Evolutionary conservation across 2,329 filamentous ascomycete genomes (phyloP), one percentile per base, ranked within the genome.

Genomic region (Endoconidiophora polonica): DNA sequence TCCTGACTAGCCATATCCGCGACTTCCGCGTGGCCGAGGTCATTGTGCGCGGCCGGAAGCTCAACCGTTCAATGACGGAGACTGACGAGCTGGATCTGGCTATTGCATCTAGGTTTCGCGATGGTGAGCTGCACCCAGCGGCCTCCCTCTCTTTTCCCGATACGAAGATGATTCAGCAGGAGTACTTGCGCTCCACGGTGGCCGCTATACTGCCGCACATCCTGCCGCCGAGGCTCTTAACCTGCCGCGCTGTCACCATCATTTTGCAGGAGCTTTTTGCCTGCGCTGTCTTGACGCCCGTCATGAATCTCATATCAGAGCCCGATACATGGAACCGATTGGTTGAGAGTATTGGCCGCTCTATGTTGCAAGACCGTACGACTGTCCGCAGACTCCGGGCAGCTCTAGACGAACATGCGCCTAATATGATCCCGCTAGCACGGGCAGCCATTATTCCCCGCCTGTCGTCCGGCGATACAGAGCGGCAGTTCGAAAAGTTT

Each of bases 301-400:
- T 93, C 20, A 72, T 95, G 60, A 79, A 82, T 58, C 69, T 87
- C 54, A 68, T 98, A 16, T 77, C 85, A 4, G 90, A 98, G 57
- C 88, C 93, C 1, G 93, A 98, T 66, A 94, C 83, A 6, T 98
- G 90, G 90, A 96, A 98, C 59, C 88, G 95, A 63, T 65, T 94
- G 53, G 86, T 96, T 73, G 90, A 96, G 64, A 88, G 81, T 50
- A 86, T 81, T 64, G 83, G 87, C 16, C 80, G 85, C 46, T 82
- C 83, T 23, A 82, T 94, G 68, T 72, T 98, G 40, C 91, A 96
- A 63, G 93, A 98, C 62, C 79, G 93, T 37, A 96, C 94, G 55
- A 95, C 88, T 0, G 90, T 98, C 38, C 81, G 85, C 51, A 94
- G 87, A 62, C 74, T 98, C 49, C 80, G 91, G 50, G 90, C 87